These are phyloP conservation scores for Marasmius oreades DNA, from an alignment of 1,284 basidiomycete species.

Conservation along the genomic window DNA sequence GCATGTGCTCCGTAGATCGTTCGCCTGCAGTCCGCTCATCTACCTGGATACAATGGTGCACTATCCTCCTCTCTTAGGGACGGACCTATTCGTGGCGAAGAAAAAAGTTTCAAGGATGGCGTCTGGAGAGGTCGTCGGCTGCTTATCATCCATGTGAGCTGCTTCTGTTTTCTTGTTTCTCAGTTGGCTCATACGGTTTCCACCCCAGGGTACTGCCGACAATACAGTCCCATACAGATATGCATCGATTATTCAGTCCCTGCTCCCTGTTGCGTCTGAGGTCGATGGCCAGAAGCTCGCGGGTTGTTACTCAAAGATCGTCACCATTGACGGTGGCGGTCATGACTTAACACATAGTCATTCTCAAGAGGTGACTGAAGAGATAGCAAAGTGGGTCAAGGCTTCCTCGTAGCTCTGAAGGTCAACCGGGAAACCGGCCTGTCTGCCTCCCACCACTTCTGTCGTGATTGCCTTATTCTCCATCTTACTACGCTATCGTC, in stretches of 20 bases:
- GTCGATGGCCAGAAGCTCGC: conserved; percentile 7
- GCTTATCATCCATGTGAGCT: conserved; percentile 60
- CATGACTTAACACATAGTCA: conserved; percentile 67
- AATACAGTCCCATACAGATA: conserved; percentile 61
- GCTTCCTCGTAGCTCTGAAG: background rate
- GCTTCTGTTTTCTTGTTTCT: background rate
- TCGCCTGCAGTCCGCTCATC: conserved; percentile 66
- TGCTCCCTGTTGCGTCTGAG: conserved; percentile 39
- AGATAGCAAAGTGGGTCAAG: conserved; percentile 7
- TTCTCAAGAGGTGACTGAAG: conserved; percentile 34
- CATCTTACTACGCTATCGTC: no score
- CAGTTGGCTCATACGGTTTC: background rate
- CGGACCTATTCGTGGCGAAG: conserved; percentile 63
- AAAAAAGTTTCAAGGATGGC: conserved; percentile 45
- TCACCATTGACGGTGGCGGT: conserved; percentile 55
- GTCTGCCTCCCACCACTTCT: background rate
- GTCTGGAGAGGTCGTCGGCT: conserved; percentile 47
- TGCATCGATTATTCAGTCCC: conserved; percentile 45
- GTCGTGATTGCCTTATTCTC: no score
- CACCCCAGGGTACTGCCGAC: conserved; percentile 60
- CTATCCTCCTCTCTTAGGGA: conserved; percentile 72
- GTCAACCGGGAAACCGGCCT: background rate
- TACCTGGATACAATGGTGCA: conserved; percentile 69
- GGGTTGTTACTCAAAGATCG: conserved; percentile 38
- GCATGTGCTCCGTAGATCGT: conserved; percentile 44